phyloP scores from a whole-genome alignment of 495 filamentous ascomycete genomes.

The Parachaetomium inaequale region DNA sequence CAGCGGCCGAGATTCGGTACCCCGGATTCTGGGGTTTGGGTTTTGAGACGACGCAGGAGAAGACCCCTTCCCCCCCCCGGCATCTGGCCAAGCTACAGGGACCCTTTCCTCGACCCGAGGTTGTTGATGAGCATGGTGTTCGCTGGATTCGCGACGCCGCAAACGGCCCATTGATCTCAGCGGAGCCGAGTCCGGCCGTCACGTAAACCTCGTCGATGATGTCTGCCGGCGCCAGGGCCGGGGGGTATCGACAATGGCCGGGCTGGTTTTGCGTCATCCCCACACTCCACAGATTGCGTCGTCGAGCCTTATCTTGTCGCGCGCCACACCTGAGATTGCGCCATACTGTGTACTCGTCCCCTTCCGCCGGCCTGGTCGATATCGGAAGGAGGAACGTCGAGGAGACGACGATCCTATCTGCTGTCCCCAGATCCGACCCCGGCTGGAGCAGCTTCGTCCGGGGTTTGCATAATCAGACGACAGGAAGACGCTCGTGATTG shows the following conservation, averaged over 20 bases:
- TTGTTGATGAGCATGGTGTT: too few relatives aligned
- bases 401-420: constrained; percentile 5
- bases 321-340: constrained; percentile 29
- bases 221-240: neutral
- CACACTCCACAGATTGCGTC: constrained; percentile 26
- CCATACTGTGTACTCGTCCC: neutral
- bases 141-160: neutral
- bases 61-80: neutral
- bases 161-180: neutral
- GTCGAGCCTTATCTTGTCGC: constrained; percentile 29
- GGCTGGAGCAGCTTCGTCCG: neutral
- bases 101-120: too few relatives aligned
- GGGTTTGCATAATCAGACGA: constrained; percentile 16
- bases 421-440: constrained; percentile 8
- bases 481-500: neutral
- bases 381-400: constrained; percentile 8
- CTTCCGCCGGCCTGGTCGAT: neutral
- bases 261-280: constrained; percentile 5
- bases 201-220: too few relatives aligned
- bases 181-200: too few relatives aligned
- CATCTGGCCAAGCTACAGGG: neutral
- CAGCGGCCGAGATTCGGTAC: constrained; percentile 10
- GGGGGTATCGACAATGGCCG: neutral
- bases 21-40: constrained; percentile 18
- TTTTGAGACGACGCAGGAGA: neutral